These are phyloP conservation scores for Gossypium davidsonii DNA, from an alignment of 441 rosid genomes.

Conservation along the genomic window DNA sequence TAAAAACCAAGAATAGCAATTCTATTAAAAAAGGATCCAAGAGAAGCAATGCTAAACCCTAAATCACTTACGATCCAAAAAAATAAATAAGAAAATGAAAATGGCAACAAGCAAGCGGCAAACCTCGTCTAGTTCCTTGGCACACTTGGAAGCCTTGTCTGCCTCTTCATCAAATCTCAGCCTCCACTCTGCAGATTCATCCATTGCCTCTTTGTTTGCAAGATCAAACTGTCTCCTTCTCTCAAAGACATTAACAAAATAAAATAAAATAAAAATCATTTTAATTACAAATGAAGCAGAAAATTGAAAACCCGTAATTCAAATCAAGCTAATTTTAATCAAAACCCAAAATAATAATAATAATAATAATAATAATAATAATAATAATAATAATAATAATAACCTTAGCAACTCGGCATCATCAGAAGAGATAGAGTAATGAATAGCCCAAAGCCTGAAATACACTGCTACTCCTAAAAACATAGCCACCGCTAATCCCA, in stretches of 20 bases:
- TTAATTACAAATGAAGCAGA: neutral
- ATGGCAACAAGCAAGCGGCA: neutral
- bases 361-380: slow-evolving; percentile 8
- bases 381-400: neutral
- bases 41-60: neutral
- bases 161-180: slow-evolving; percentile 60
- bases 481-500: slow-evolving; percentile 55
- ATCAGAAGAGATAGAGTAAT: slow-evolving; percentile 59
- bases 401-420: slow-evolving; percentile 79
- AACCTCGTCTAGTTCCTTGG: slow-evolving; percentile 56
- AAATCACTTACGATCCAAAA: neutral
- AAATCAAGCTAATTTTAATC: neutral
- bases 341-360: neutral
- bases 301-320: neutral
- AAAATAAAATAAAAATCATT: neutral
- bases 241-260: slow-evolving; percentile 8
- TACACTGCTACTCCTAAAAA: slow-evolving; percentile 67
- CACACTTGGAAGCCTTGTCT: slow-evolving; percentile 58
- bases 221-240: slow-evolving; percentile 82
- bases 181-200: slow-evolving; percentile 96
- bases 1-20: neutral
- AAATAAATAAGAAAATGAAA: neutral
- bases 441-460: slow-evolving; percentile 80
- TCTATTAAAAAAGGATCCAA: no score
- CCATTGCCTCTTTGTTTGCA: slow-evolving; percentile 87